Base-by-base conservation (phyloP, 345 rosid species). In the Dipteronia dyeriana region DNA sequence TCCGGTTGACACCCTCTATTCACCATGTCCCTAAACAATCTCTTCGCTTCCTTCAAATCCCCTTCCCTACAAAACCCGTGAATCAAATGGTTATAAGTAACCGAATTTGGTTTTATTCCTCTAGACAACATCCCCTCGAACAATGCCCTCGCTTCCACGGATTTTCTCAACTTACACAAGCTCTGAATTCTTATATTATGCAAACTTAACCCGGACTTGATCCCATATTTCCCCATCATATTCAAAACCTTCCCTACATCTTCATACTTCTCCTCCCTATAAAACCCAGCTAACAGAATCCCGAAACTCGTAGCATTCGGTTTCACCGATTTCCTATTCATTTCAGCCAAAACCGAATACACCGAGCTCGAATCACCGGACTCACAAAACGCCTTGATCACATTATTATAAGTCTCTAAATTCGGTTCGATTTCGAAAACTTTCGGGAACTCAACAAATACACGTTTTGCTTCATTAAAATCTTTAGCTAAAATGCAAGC, bases 1-100 rank as follows among this genome's bases (percentile, higher is more conserved):
- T 86, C 89, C 1, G 95, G 91, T 65, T 80, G 39, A 23, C 73
- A 81, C 9, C 94, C 98, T 25, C 81, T 61, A 26, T 75, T 72
- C 70, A 69, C 51, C 98, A 96, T 94, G 7, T 25, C 79, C 81
- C 77, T 85, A 20, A 91, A 92, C 95, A 94, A 43, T 49, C 68
- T 80, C 87, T 86, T 92, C 0, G 91, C 99, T 79, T 89, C 94
- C 1, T 88, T 94, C 13, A 87, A 78, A 76, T 90, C 77, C 26
- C 85, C 94, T 80, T 86, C 94, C 23, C n/a, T 82, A 16, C 95
- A 88, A 69, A 87, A 92, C 79, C 99, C 97, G 64, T 81, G 90
- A 80, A 96, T 90, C 90, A 94, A 88, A 84, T 90, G 82, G 14
- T 23, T 26, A 64, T 81, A 91, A 0, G 95, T 84, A 0, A 45